Evolutionary conservation across 2,329 filamentous ascomycete species (phyloP).

Genomic region (Lachnellula occidentalis): DNA sequence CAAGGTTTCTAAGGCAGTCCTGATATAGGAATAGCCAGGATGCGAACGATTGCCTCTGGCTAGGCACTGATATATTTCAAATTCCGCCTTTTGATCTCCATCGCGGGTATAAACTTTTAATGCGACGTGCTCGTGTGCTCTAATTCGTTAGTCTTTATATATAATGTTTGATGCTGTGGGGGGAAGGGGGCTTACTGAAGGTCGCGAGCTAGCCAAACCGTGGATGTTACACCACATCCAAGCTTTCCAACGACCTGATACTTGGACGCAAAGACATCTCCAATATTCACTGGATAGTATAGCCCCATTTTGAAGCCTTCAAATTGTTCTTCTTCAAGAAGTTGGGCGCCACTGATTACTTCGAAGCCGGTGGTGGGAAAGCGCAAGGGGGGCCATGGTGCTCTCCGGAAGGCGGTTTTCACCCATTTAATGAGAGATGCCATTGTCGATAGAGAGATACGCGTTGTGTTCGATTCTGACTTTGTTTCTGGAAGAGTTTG

Average conservation of each 20-base stretch:
- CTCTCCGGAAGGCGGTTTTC: background rate
- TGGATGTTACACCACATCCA: conserved; percentile 15
- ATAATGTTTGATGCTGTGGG: background rate
- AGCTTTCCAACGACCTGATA: conserved; percentile 21
- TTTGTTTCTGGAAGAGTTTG: no score
- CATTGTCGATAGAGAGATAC: no score
- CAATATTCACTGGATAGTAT: conserved; percentile 18
- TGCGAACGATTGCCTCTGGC: conserved; percentile 26
- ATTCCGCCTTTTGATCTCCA: conserved; percentile 26
- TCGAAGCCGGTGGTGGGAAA: conserved; percentile 6
- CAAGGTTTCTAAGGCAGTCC: conserved; percentile 35
- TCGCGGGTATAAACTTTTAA: conserved; percentile 11
- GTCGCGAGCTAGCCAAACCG: conserved; percentile 16
- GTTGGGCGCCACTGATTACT: background rate
- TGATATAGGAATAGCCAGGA: conserved; percentile 30
- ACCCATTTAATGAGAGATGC: no score
- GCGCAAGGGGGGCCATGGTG: background rate
- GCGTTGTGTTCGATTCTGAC: no score
- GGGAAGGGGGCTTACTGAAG: conserved; percentile 10
- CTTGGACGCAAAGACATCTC: conserved; percentile 14
- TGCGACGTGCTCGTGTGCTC: conserved; percentile 5
- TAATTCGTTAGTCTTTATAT: background rate
- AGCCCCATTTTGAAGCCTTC: conserved; percentile 4
- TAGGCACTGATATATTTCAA: conserved; percentile 39
- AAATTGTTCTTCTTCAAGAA: conserved; percentile 13